A percentile compares a stretch with the other conserved stretches of the same genome.
Evolutionary conservation across 208 protist genomes (phyloP).

Genomic region (Leishmania guyanensis): DNA sequence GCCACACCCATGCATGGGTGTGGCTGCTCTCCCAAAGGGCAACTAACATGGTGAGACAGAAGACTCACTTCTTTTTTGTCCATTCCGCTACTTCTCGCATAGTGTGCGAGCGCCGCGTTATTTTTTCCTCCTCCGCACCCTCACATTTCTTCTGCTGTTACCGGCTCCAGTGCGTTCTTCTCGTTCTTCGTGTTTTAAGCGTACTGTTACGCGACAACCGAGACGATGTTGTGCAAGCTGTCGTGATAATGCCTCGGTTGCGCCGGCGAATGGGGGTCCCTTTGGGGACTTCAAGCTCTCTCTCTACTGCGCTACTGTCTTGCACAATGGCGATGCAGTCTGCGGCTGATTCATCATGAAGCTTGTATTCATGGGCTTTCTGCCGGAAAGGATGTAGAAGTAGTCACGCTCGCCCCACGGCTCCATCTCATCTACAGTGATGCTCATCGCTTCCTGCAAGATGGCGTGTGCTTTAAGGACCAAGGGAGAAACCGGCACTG

Average conservation of each 20-base stretch:
- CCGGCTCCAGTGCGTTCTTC: background rate
- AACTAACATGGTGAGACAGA: background rate
- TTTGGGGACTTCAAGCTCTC: background rate
- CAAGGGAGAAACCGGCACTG: background rate
- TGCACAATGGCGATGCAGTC: constrained; percentile 60
- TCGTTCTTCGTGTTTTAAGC: background rate
- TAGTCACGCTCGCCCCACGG: constrained; percentile 10
- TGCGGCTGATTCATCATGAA: constrained; percentile 7
- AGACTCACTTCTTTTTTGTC: background rate
- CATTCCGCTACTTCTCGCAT: background rate
- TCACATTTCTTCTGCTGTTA: background rate
- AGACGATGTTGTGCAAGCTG: constrained; percentile 64
- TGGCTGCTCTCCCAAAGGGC: background rate
- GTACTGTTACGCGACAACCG: constrained; percentile 41
- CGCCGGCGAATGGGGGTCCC: constrained; percentile 31
- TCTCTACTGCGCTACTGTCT: constrained; percentile 34
- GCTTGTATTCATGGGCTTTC: background rate
- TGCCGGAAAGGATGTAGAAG: constrained; percentile 1
- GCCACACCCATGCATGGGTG: background rate
- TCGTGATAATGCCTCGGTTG: constrained; percentile 74
- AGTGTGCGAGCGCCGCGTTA: background rate
- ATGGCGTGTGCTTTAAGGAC: background rate
- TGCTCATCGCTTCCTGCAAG: constrained; percentile 11
- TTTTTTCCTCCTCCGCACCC: background rate
- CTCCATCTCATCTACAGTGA: constrained; percentile 18